phyloP scores from a whole-genome alignment of 345 rosid species.

The Erysimum cheiranthoides region DNA sequence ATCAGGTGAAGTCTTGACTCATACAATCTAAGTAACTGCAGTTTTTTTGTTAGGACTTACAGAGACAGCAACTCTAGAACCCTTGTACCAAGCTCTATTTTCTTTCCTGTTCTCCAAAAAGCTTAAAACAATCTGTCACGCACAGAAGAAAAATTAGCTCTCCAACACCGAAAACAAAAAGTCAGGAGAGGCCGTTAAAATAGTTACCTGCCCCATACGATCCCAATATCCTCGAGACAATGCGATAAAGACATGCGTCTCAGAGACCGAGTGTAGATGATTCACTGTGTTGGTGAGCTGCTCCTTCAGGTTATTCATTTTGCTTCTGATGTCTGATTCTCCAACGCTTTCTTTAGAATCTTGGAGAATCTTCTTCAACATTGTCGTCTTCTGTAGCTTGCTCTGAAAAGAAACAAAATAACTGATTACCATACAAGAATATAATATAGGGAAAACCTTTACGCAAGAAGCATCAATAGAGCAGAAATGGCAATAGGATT shows the following conservation, averaged over 20 bases:
- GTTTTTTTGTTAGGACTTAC: constrained; percentile 49
- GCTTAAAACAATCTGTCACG: constrained; percentile 73
- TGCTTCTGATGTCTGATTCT: constrained; percentile 76
- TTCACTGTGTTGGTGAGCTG: constrained; percentile 77
- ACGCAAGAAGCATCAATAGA: neutral
- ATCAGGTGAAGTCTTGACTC: constrained; percentile 1
- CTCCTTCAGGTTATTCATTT: constrained; percentile 86
- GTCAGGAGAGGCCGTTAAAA: neutral
- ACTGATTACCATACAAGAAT: neutral
- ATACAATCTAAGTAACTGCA: neutral
- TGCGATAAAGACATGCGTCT: constrained; percentile 77
- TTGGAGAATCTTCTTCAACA: constrained; percentile 91
- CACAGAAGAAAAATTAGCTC: constrained; percentile 25
- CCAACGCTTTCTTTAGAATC: constrained; percentile 85
- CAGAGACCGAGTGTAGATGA: constrained; percentile 79
- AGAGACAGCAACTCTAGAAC: constrained; percentile 80
- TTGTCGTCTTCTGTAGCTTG: constrained; percentile 76
- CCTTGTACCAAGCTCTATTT: constrained; percentile 96
- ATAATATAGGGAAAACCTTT: neutral
- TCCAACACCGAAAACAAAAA: neutral
- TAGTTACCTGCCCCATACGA: constrained; percentile 85
- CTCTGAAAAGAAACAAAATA: constrained; percentile 52
- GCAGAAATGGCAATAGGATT: neutral
- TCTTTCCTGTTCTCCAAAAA: constrained; percentile 97
- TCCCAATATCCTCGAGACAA: constrained; percentile 96